Conservation (phyloP, 78 protist genomes). For the Mastigamoeba balamuthi region DNA sequence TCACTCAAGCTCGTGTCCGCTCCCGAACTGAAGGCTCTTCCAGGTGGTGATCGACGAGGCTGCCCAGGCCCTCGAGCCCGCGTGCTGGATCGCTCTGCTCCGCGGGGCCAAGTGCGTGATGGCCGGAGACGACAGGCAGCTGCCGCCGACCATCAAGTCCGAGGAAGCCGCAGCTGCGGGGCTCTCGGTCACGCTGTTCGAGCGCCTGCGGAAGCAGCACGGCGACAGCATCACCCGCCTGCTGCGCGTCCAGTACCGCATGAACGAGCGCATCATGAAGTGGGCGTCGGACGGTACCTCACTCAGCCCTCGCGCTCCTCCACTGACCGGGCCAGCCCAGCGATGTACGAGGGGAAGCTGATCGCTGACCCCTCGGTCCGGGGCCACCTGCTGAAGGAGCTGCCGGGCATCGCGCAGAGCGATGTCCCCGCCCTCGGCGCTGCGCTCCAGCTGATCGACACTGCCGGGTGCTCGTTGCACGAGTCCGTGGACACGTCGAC, state of each 20-base stretch:
- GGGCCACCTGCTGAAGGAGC: conserved; percentile 32
- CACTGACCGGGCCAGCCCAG: conserved; percentile 4
- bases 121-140: conserved; percentile 78
- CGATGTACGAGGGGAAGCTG: conserved; percentile 49
- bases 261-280: conserved; percentile 62
- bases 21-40: too few relatives aligned
- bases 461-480: conserved; percentile 31
- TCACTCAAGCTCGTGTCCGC: too few relatives aligned
- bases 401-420: conserved; percentile 3
- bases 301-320: neutral
- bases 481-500: conserved; percentile 20
- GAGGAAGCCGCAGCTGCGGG: conserved; percentile 43
- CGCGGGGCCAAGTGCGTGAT: conserved; percentile 18
- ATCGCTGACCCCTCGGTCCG: conserved; percentile 52
- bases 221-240: conserved; percentile 28
- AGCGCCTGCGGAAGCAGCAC: conserved; percentile 21
- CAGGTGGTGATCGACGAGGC: conserved; percentile 53
- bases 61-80: conserved; percentile 71
- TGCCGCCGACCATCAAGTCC: conserved; percentile 75
- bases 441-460: conserved; percentile 33
- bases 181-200: conserved; percentile 60
- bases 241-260: conserved; percentile 69
- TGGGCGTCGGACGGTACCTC: conserved; percentile 29
- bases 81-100: conserved; percentile 76
- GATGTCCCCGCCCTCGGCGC: neutral